Evolutionary conservation across 176 grass and related monocot species (phyloP).

Genomic region (Rhynchospora breviuscula): DNA sequence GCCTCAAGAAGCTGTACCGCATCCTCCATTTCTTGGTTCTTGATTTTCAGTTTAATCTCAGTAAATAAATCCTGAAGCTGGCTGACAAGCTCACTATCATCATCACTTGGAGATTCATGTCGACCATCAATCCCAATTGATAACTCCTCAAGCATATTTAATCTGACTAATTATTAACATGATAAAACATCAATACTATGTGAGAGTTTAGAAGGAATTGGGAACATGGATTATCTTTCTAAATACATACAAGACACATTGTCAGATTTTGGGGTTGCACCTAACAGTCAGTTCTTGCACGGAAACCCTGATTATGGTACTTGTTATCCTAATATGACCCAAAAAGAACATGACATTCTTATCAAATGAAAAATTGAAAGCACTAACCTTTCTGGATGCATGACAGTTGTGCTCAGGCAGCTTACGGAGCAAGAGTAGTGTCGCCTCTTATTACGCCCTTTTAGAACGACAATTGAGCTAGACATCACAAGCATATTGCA

Average conservation of each 20-base stretch:
- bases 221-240: not conserved
- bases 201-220: not conserved
- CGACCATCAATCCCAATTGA: slow-evolving; percentile 5
- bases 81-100: not conserved
- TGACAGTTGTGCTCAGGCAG: not conserved
- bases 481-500: slow-evolving; percentile 1
- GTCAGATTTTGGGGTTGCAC: not conserved
- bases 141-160: slow-evolving; percentile 26
- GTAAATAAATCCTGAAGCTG: slow-evolving; percentile 34
- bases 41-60: slow-evolving; percentile 31
- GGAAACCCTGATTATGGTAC: not conserved
- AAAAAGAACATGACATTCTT: not conserved
- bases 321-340: not conserved
- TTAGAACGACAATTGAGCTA: not conserved
- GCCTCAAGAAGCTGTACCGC: slow-evolving; percentile 10
- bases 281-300: not conserved
- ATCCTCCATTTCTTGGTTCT: slow-evolving; percentile 23
- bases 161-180: slow-evolving; percentile 24
- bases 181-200: not conserved
- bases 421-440: not conserved
- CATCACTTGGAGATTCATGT: slow-evolving; percentile 12
- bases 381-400: not conserved
- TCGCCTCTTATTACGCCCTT: not conserved
- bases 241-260: not conserved
- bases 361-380: not conserved